Conservation (phyloP, 176 grass and related monocot genomes). For the Alopecurus myosuroides region DNA sequence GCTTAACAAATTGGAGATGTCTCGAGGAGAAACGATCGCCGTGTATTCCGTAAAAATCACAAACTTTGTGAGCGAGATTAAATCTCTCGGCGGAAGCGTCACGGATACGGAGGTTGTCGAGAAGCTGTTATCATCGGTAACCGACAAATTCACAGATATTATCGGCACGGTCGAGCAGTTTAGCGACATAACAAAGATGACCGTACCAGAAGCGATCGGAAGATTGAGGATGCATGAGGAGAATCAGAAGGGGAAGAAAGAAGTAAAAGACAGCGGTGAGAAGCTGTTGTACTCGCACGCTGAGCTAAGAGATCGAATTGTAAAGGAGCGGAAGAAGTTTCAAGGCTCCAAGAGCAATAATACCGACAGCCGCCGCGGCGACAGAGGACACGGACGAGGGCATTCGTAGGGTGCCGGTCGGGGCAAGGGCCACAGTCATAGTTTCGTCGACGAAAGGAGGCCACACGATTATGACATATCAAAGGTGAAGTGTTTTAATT, state of each 20-base stretch:
- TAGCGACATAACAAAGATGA: neutral
- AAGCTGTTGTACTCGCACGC: neutral
- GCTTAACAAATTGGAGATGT: neutral
- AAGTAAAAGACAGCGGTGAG: neutral
- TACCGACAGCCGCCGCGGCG: neutral
- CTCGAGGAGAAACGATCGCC: neutral
- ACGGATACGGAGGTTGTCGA: neutral
- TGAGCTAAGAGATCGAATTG: neutral
- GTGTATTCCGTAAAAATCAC: neutral
- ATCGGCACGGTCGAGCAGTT: neutral
- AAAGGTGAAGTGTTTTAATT: neutral
- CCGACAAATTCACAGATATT: neutral
- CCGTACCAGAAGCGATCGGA: too few species aligned
- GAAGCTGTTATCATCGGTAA: neutral
- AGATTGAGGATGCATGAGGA: neutral
- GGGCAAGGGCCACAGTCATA: neutral
- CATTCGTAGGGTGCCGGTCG: neutral
- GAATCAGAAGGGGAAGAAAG: neutral
- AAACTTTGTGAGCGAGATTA: neutral
- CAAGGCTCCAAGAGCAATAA: neutral
- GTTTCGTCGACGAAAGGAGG: neutral
- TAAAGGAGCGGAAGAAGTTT: neutral
- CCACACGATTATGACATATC: neutral
- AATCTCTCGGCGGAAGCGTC: neutral
- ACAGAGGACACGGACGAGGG: neutral